Conservation (phyloP, 2,329 filamentous ascomycete species). For the Neonectria coccinea region DNA sequence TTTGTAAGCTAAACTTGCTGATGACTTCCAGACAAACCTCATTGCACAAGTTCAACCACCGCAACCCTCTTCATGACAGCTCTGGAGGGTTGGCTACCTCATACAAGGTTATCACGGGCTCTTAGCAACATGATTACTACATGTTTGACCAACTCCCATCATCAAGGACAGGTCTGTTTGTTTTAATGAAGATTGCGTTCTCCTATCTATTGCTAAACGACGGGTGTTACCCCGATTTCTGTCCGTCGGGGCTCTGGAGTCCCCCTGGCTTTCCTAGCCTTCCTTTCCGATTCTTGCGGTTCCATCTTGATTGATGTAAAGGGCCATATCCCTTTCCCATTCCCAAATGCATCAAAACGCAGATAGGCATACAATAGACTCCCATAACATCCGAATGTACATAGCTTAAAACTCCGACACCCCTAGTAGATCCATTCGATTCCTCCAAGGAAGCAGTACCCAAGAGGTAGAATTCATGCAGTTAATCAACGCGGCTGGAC, state of each 20-base stretch:
- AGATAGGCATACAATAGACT: conserved; percentile 15
- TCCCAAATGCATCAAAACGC: conserved; percentile 17
- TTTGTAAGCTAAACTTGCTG: too few species aligned
- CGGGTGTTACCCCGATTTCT: conserved; percentile 16
- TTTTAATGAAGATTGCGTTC: conserved; percentile 18
- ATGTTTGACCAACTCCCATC: not conserved
- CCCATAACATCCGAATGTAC: conserved; percentile 13
- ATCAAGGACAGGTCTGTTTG: not conserved
- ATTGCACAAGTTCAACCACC: too few species aligned
- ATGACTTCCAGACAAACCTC: too few species aligned
- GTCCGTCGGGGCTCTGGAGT: conserved; percentile 8
- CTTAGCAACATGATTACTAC: not conserved
- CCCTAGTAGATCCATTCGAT: conserved; percentile 19
- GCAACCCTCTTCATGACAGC: too few species aligned
- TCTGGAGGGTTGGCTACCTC: too few species aligned
- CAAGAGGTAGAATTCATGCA: conserved; percentile 8
- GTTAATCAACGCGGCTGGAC: not conserved
- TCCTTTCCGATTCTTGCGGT: conserved; percentile 19
- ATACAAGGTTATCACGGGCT: not conserved
- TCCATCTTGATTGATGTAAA: conserved; percentile 20
- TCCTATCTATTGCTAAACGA: conserved; percentile 26
- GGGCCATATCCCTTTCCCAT: conserved; percentile 10
- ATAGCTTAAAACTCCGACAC: conserved; percentile 33
- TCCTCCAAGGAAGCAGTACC: conserved; percentile 1
- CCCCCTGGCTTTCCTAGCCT: conserved; percentile 26